Evolutionary conservation across 352 stramenopile species (phyloP), one percentile per base, ranked within the genome.

Genomic region (Pythium dissimile): DNA sequence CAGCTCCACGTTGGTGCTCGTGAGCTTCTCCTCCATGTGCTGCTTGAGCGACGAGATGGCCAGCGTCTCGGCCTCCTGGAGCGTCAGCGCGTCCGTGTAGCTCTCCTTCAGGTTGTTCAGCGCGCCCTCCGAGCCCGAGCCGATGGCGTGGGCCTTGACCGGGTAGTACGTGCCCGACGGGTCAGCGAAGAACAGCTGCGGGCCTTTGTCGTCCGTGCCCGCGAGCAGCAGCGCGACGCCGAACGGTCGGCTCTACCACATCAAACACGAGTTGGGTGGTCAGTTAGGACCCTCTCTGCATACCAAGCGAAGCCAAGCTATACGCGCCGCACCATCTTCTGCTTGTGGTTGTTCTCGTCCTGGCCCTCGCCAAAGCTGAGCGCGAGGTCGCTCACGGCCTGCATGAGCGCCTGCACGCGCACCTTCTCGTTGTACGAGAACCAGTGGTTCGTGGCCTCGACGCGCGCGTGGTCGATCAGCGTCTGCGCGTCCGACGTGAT

Each of bases 1-100:
- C 59, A 99, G 68, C 80, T 99, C 97, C 26, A 99, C 96, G 81
- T 99, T 99, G 34, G 98, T 95, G 59, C 71, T 96, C 10, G 86
- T 98, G 54, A 99, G 97, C 72, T 98, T 98, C 72, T 99, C 97
- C 79, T 99, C 97, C 97, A 99, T 99, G 66, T 99, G 96, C 83
- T 95, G 96, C 79, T 99, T 99, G 32, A 99, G 78, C 12, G 96
- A 96, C 46, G 68, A 83, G 67, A 99, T 89, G 11, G 96, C 96
- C 48, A 99, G 79, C 49, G 92, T 94, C 80, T 99, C 95, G 21
- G 97, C 98, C 58, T 99, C 97, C 37, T 94, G 62, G 38, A 99
- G 73, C 31, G 96, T 98, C 74, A 99, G 83, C 41, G 94, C 84
- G 45, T 94, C 85, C 55, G 88, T 98, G 80, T 99, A 99, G 66